Base-by-base conservation (phyloP, 139 green algal species). In the Choricystis sp. region DNA sequence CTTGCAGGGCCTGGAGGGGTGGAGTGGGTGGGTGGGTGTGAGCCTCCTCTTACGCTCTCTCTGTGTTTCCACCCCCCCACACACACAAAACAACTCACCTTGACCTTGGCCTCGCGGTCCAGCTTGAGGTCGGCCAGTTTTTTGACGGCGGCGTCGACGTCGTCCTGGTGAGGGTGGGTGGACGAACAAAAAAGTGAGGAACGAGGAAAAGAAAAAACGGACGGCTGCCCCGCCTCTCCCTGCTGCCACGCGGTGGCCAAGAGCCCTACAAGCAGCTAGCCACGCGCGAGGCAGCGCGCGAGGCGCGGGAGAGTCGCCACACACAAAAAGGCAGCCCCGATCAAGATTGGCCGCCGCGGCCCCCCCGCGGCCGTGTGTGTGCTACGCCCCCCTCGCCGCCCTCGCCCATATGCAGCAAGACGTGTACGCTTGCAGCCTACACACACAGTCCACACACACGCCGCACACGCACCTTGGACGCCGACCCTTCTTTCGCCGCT, bases 51-150 rank as follows among this genome's bases (percentile, higher is more conserved):
- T 23, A 58, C 23, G 23, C 23, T 24, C 23, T 23, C 23, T 58
- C 23, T 24, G 52, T 58, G 23, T 58, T 23, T 58, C 23, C 52
- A 58, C 23, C 52, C 23, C 52, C 26, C 28, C 19, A 61, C 14
- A n/a, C 58, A 62, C 58, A 21, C 58, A 31, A 48, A 49, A 62
- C 22, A 5, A 66, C 29, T 3, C 26, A 85, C 83, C 75, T 87
- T 89, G 26, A 83, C 76, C 66, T 77, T 78, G 16, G 64, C 67
- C 3, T 91, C 83, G 23, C 90, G 63, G 1, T 77, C 73, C 1
- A 92, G 19, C 74, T 97, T 97, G 0, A 94, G 68, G 28, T 95
- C 62, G 68, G 89, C 87, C 22, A 97, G 81, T 79, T 85, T 72
- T 25, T 77, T 64, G 57, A 96, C 94, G 0, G 87, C 90, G 2